phyloP scores from a whole-genome alignment of 306 rosid genomes.

The Fragaria nilgerrensis region DNA sequence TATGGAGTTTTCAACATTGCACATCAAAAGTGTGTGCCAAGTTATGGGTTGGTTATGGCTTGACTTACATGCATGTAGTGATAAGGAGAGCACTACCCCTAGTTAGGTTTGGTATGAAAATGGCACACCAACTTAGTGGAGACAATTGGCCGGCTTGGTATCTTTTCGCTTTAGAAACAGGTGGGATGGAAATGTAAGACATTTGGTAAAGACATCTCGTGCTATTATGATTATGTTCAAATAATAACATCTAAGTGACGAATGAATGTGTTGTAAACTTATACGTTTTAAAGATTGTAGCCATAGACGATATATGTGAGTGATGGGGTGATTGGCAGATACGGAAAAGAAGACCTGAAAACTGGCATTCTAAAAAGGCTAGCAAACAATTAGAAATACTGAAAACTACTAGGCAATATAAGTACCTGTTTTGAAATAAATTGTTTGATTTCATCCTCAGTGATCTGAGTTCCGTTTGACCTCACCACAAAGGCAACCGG shows the following conservation, averaged over 20 bases:
- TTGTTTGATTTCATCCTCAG: slow-evolving; percentile 61
- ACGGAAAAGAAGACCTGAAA: not conserved
- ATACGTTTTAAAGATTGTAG: too few species aligned
- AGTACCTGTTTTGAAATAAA: slow-evolving; percentile 66
- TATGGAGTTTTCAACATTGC: not conserved
- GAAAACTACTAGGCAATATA: not conserved
- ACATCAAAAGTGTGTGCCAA: not conserved
- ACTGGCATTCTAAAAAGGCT: not conserved
- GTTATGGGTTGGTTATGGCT: not conserved
- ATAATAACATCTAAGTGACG: not conserved
- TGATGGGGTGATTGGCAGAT: not conserved
- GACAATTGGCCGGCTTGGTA: not conserved
- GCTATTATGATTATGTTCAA: not conserved
- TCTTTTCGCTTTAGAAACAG: not conserved
- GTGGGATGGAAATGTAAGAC: not conserved
- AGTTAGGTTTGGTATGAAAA: not conserved
- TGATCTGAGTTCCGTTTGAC: slow-evolving; percentile 39
- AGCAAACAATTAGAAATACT: not conserved
- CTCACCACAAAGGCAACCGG: slow-evolving; percentile 83
- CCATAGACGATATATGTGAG: too few species aligned
- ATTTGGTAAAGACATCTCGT: not conserved
- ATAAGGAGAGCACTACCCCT: not conserved
- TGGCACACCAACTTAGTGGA: not conserved
- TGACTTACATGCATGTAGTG: not conserved
- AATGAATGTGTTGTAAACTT: too few species aligned